Evolutionary conservation across 1,139 yeast genomes (phyloP).

Genomic region (Hansenula lynferdii): DNA sequence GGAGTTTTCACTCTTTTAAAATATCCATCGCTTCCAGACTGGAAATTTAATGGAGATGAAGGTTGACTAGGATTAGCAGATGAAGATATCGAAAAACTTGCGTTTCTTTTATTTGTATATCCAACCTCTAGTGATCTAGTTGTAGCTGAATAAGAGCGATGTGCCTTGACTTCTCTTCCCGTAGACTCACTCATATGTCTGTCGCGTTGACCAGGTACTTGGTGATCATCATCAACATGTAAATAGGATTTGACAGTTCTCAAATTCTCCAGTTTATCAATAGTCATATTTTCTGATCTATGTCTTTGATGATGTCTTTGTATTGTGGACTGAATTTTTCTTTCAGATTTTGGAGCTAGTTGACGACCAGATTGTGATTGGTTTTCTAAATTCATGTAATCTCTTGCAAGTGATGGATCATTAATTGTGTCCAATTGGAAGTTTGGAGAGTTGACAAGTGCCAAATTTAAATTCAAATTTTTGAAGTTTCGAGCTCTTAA

Average conservation of each 20-base stretch:
- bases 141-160: slow-evolving; percentile 18
- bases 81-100: slow-evolving; percentile 9
- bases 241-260: slow-evolving; percentile 17
- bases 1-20: slow-evolving; percentile 4
- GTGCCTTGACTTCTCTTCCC: slow-evolving; percentile 6
- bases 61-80: slow-evolving; percentile 7
- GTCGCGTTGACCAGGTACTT: background rate
- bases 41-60: slow-evolving; percentile 10
- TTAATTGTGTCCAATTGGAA: slow-evolving; percentile 4
- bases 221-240: slow-evolving; percentile 1
- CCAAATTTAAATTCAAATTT: slow-evolving; percentile 13
- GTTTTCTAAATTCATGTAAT: slow-evolving; percentile 2
- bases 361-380: background rate
- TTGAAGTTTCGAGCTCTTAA: slow-evolving; percentile 52
- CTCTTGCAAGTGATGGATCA: background rate
- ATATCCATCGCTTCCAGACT: slow-evolving; percentile 6
- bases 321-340: background rate
- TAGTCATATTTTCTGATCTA: slow-evolving; percentile 18
- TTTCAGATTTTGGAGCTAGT: background rate
- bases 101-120: slow-evolving; percentile 4
- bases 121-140: slow-evolving; percentile 8
- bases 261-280: slow-evolving; percentile 11
- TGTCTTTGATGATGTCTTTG: slow-evolving; percentile 17
- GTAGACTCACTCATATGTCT: slow-evolving; percentile 1
- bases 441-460: slow-evolving; percentile 19